These are phyloP conservation scores for Volvox carteri DNA, from an alignment of 163 green algal species.

Conservation along the genomic window DNA sequence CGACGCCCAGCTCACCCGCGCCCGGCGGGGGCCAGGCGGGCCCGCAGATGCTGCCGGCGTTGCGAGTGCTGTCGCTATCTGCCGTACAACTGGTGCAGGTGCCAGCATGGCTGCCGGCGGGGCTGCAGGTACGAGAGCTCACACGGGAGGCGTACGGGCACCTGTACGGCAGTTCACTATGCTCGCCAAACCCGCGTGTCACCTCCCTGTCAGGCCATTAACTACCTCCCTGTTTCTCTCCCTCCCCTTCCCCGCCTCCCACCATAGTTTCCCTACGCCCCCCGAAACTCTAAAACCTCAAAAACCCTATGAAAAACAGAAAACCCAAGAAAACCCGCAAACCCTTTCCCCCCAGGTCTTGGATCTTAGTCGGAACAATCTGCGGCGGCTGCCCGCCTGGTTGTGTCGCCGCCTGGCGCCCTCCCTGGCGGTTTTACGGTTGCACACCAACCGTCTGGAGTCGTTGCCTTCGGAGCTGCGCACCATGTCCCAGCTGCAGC, in stretches of 20 bases:
- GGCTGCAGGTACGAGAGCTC: slow-evolving; percentile 34
- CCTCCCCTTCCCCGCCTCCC: too few species aligned
- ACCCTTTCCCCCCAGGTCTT: slow-evolving; percentile 27
- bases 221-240: too few species aligned
- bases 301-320: too few species aligned
- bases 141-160: too few species aligned
- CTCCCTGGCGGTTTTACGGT: slow-evolving; percentile 23
- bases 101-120: slow-evolving; percentile 25
- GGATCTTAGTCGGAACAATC: slow-evolving; percentile 43
- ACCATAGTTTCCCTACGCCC: too few species aligned
- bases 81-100: background rate
- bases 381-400: slow-evolving; percentile 30
- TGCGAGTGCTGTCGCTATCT: slow-evolving; percentile 25
- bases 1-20: background rate
- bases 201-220: too few species aligned
- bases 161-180: background rate
- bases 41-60: slow-evolving; percentile 9
- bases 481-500: background rate
- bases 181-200: too few species aligned
- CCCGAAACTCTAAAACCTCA: too few species aligned
- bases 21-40: too few species aligned
- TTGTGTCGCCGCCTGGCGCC: slow-evolving; percentile 38
- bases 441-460: slow-evolving; percentile 49
- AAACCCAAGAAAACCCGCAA: too few species aligned
- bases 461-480: background rate